Evolutionary conservation across 495 filamentous ascomycete species (phyloP).

Genomic region (Pseudotulostoma volvatum): DNA sequence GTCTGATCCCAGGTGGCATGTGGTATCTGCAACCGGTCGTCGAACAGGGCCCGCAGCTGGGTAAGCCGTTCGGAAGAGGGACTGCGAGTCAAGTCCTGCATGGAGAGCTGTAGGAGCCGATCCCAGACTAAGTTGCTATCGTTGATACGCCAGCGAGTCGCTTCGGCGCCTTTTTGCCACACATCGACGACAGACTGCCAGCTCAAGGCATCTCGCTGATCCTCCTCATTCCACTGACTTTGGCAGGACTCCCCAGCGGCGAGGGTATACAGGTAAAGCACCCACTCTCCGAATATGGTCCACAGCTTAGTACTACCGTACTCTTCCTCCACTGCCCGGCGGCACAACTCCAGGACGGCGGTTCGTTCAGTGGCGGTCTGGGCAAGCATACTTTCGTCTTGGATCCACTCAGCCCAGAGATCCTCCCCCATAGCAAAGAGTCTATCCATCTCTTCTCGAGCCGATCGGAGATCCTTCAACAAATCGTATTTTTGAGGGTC

Average conservation of each 20-base stretch:
- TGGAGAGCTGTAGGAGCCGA: conserved; percentile 45
- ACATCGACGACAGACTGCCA: conserved; percentile 58
- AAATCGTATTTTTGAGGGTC: conserved; percentile 39
- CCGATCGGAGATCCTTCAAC: conserved; percentile 43
- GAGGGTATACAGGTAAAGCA: conserved; percentile 53
- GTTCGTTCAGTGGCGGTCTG: conserved; percentile 46
- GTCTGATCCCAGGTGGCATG: conserved; percentile 78
- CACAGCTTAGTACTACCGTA: conserved; percentile 72
- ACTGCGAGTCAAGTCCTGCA: conserved; percentile 43
- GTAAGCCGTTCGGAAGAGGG: conserved; percentile 42
- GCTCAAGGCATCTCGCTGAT: conserved; percentile 65
- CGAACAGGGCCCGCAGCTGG: conserved; percentile 51
- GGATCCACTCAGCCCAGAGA: conserved; percentile 47
- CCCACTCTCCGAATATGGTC: conserved; percentile 75
- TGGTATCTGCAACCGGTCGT: conserved; percentile 56
- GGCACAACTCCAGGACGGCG: conserved; percentile 68
- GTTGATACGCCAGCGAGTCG: conserved; percentile 63
- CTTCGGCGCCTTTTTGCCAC: conserved; percentile 62
- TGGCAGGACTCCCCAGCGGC: conserved; percentile 40
- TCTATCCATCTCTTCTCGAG: conserved; percentile 47
- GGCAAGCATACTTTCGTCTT: conserved; percentile 46
- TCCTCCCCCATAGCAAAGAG: conserved; percentile 51
- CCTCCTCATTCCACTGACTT: conserved; percentile 58
- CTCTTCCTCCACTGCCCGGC: conserved; percentile 66
- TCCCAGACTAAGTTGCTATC: conserved; percentile 88